Evolutionary conservation across 768 basidiomycete species (phyloP), one percentile per base, ranked within the genome.

Genomic region (Lentinus tigrinus): DNA sequence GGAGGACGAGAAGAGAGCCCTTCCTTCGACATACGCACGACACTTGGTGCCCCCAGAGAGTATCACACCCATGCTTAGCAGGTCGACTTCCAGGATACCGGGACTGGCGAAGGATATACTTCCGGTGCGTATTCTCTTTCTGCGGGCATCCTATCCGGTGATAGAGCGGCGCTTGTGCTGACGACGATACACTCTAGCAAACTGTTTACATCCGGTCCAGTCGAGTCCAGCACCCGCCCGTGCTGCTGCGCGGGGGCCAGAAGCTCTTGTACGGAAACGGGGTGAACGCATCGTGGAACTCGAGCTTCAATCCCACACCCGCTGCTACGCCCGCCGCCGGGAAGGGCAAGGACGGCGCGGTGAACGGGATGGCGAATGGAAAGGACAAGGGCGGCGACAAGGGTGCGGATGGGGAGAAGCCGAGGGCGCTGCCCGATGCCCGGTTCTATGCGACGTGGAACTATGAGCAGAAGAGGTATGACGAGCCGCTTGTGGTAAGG

Each of bases 81-180:
- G 86, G 53, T 87, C 89, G 61, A 74, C 75, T 1, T 85, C 85
- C 13, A 75, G 87, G 54, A 76, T 91, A 46, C 88, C 88, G 7
- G 82, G 85, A 51, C 74, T 93, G 46, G 83, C 89, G 9, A 77
- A 85, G 24, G 76, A 79, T 60, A 81, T 88, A 10, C 81, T 93
- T 48, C 82, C 88, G 36, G 89, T 91, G 68, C 60, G 86, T 40
- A 17, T 19, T 1, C 10, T 17, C 28, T 2, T 23, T 19, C 37
- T 27, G 17, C 23, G 6, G 6, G n/a, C 42, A 14, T 44, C 11
- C 26, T 31, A 31, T 31, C 31, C 31, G 31, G 31, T 11, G n/a
- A n/a, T n/a, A 31, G 10, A 40, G 7, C 23, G 31, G 46, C 14
- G 26, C 16, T 2, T 16, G 10, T 24, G 16, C 3, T 46, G 17